Conservation (phyloP, 23 red algal genomes). For the Gracilaria vermiculophylla region DNA sequence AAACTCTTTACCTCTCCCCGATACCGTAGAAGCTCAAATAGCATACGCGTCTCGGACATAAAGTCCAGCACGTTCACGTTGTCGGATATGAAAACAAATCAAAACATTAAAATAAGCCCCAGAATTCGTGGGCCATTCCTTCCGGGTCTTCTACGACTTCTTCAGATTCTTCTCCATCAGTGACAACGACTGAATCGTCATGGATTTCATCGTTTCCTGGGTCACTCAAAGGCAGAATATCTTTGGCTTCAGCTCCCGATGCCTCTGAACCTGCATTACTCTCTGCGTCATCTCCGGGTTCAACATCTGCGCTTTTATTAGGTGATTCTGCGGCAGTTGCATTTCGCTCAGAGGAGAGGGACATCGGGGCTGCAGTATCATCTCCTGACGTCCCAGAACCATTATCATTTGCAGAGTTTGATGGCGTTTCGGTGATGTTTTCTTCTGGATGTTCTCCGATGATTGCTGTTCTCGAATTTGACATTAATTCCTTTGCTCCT, state of each 20-base stretch:
- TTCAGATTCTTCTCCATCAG: background rate
- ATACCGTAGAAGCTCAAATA: no score
- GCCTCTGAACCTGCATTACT: background rate
- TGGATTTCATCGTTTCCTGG: background rate
- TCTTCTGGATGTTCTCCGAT: background rate
- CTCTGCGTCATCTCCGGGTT: background rate
- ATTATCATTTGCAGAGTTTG: background rate
- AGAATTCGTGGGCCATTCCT: conserved; percentile 13
- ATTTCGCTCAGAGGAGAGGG: no score
- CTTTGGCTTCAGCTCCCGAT: background rate
- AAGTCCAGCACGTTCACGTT: no score
- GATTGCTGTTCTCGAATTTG: background rate
- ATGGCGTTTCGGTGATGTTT: background rate
- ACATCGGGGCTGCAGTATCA: background rate
- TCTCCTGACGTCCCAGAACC: background rate
- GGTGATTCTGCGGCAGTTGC: background rate
- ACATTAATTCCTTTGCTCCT: background rate
- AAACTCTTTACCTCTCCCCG: no score
- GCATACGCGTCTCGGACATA: no score
- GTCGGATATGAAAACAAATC: background rate
- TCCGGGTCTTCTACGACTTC: conserved; percentile 6
- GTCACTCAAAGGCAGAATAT: background rate
- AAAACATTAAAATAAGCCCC: background rate
- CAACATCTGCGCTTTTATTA: background rate
- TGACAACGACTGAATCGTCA: background rate